Percentiles rank a stretch among this genome's conserved stretches.
Conservation (phyloP, 768 basidiomycete genomes). For the Calocera cornea region DNA sequence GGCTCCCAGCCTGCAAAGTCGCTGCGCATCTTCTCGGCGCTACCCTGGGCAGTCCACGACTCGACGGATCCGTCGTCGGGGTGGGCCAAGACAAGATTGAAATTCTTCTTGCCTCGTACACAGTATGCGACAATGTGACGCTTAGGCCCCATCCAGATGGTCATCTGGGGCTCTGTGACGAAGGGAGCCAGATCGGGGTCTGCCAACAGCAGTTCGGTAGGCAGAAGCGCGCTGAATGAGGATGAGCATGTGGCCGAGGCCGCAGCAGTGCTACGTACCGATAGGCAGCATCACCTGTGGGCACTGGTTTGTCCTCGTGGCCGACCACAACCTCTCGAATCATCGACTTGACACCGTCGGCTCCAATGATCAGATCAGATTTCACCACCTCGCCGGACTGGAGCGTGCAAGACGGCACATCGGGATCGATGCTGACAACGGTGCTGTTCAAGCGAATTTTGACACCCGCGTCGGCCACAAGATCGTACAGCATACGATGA, state of each 20-base stretch:
- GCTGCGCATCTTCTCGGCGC: constrained; percentile 33
- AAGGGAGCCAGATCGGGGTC: constrained; percentile 12
- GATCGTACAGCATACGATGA: constrained; percentile 33
- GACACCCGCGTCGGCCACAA: constrained; percentile 22
- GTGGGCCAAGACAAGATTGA: constrained; percentile 35
- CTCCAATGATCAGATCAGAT: constrained; percentile 35
- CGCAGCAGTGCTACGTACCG: background rate
- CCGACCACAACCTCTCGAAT: constrained; percentile 6
- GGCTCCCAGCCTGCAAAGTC: constrained; percentile 40
- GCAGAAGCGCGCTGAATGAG: background rate
- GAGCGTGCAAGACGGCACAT: constrained; percentile 27
- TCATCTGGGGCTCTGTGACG: constrained; percentile 24
- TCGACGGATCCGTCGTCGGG: constrained; percentile 27
- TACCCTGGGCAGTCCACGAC: constrained; percentile 34
- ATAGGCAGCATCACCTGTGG: background rate
- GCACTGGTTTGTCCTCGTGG: constrained; percentile 1
- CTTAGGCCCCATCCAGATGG: constrained; percentile 22
- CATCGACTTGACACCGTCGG: constrained; percentile 39
- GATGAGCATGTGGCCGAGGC: background rate
- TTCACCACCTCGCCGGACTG: constrained; percentile 32
- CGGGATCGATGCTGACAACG: constrained; percentile 23
- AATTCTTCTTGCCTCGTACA: constrained; percentile 18
- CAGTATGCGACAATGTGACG: constrained; percentile 14
- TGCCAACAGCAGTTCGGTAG: constrained; percentile 8
- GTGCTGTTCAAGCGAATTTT: constrained; percentile 11